Conservation (phyloP, 495 filamentous ascomycete species). For the Penicillium robsamsonii region DNA sequence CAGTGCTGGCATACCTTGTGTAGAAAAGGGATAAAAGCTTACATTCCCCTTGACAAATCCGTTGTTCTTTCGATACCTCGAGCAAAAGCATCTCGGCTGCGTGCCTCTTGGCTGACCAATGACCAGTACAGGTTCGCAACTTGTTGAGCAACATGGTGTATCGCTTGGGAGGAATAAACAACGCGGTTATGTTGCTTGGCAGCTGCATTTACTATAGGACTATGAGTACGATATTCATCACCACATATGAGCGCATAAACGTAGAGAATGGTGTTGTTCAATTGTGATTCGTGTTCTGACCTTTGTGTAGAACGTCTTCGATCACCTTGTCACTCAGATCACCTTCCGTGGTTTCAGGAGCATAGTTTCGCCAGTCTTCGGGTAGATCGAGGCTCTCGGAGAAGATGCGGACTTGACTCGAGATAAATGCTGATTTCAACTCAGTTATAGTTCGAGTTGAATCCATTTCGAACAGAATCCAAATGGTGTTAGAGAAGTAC, state of each 20-base stretch:
- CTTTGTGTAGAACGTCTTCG: conserved; percentile 53
- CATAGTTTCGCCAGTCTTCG: conserved; percentile 54
- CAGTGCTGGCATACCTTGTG: conserved; percentile 5
- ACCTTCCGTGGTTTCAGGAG: conserved; percentile 42
- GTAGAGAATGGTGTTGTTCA: neutral
- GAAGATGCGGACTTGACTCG: conserved; percentile 60
- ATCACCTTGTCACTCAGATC: conserved; percentile 54
- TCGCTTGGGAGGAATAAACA: conserved; percentile 71
- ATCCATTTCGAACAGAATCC: conserved; percentile 37
- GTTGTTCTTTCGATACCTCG: conserved; percentile 42
- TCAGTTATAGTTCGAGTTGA: conserved; percentile 53
- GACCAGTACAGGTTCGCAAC: conserved; percentile 70
- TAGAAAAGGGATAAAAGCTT: conserved; percentile 5
- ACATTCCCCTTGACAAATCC: conserved; percentile 50
- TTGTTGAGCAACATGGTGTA: conserved; percentile 79
- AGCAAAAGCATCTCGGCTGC: conserved; percentile 35
- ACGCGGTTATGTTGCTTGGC: conserved; percentile 68
- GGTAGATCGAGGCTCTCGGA: conserved; percentile 55
- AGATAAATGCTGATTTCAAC: conserved; percentile 63
- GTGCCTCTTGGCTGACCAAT: conserved; percentile 44
- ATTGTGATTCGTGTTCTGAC: conserved; percentile 23
- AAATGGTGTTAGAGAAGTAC: neutral
- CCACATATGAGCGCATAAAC: neutral
- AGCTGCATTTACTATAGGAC: conserved; percentile 56
- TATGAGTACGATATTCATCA: conserved; percentile 11